Conservation (phyloP, 495 filamentous ascomycete genomes). For the Monascus purpureus region DNA sequence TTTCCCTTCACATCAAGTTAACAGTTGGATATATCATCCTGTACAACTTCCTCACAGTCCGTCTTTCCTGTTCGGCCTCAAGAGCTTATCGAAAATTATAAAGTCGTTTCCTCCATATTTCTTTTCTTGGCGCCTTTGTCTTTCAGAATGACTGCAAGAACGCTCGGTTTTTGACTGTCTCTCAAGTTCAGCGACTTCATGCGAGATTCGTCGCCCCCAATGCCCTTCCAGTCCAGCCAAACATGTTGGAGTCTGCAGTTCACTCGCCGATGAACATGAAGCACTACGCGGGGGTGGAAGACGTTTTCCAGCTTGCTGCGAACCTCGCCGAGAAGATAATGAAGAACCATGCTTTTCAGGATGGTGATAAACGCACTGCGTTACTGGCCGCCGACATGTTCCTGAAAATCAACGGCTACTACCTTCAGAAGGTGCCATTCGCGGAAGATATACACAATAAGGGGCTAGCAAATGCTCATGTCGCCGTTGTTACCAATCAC, state of each 20-base stretch:
- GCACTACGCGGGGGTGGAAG: constrained; percentile 12
- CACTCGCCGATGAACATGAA: constrained; percentile 17
- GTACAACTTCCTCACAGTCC: background rate
- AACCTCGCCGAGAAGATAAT: constrained; percentile 18
- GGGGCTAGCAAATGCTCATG: constrained; percentile 10
- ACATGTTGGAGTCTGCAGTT: constrained; percentile 15
- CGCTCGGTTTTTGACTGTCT: constrained; percentile 8
- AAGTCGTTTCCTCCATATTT: background rate
- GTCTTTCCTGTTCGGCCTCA: background rate
- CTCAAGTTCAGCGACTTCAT: constrained; percentile 10
- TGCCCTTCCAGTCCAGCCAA: constrained; percentile 7
- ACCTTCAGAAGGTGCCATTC: constrained; percentile 9
- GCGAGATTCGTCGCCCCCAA: constrained; percentile 1
- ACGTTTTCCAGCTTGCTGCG: constrained; percentile 18
- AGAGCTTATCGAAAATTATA: background rate
- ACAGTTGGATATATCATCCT: too few relatives aligned
- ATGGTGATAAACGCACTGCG: constrained; percentile 23
- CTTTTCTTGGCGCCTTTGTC: background rate
- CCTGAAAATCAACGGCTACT: constrained; percentile 20
- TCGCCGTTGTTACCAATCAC: constrained; percentile 14
- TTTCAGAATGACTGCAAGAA: constrained; percentile 2
- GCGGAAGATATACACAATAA: constrained; percentile 6
- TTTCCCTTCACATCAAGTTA: background rate
- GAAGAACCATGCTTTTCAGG: constrained; percentile 19
- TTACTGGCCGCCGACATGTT: constrained; percentile 21